Evolutionary conservation across 2,329 filamentous ascomycete species (phyloP).

Genomic region (Cercospora sp.): DNA sequence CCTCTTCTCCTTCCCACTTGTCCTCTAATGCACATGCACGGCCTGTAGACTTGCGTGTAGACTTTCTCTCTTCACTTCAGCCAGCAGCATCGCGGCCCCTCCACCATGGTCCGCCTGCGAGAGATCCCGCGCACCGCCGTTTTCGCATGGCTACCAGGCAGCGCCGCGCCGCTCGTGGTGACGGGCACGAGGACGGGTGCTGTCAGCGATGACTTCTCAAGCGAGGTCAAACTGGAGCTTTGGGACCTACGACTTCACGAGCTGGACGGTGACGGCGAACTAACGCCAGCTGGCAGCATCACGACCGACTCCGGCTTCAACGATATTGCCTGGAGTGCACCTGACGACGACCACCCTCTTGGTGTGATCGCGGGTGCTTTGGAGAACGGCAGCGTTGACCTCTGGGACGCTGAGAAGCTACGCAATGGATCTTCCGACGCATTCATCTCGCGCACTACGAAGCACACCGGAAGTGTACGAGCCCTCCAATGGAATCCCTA

Average conservation of each 20-base stretch:
- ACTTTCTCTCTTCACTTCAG: slow-evolving; percentile 2
- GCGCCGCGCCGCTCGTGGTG: slow-evolving; percentile 76
- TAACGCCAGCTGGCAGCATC: slow-evolving; percentile 81
- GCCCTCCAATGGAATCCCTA: slow-evolving; percentile 94
- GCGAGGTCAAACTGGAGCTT: slow-evolving; percentile 92
- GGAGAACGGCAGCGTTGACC: slow-evolving; percentile 87
- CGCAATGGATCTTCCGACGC: slow-evolving; percentile 60
- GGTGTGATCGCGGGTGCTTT: slow-evolving; percentile 94
- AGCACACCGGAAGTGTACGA: slow-evolving; percentile 91
- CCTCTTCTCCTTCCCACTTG: slow-evolving; percentile 2
- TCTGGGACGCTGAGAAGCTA: slow-evolving; percentile 85
- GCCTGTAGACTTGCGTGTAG: slow-evolving; percentile 4
- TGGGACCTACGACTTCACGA: slow-evolving; percentile 90
- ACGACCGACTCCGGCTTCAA: slow-evolving; percentile 93
- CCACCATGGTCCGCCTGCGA: slow-evolving; percentile 85
- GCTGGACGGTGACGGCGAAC: slow-evolving; percentile 72
- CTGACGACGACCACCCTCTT: slow-evolving; percentile 72
- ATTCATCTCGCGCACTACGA: slow-evolving; percentile 81
- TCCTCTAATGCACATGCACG: slow-evolving; percentile 14
- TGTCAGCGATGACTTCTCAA: slow-evolving; percentile 95
- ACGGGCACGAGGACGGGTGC: slow-evolving; percentile 94
- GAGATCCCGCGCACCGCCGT: slow-evolving; percentile 96
- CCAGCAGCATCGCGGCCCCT: not conserved
- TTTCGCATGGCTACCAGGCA: slow-evolving; percentile 91
- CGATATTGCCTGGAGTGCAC: slow-evolving; percentile 90